A percentile compares a stretch with the other conserved stretches of the same genome.
Conservation (phyloP, 176 grass and related monocot species). For the Aegilops longissima region DNA sequence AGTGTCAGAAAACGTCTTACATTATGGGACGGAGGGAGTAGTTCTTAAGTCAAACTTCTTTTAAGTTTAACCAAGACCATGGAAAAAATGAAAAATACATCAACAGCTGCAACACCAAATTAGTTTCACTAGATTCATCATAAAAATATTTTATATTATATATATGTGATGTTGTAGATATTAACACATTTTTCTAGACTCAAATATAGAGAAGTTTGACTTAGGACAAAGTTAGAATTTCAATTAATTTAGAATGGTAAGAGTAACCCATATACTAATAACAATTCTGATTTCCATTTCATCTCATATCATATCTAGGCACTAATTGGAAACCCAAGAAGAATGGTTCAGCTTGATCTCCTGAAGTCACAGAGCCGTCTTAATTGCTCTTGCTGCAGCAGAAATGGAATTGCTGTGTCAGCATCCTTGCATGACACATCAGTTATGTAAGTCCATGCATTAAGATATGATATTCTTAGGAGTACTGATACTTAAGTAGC, state of each 20-base stretch:
- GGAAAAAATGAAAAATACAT: neutral
- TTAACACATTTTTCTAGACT: neutral
- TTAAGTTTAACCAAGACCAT: neutral
- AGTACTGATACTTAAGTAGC: neutral
- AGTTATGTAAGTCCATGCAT: slow-evolving; percentile 60
- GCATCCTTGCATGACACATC: slow-evolving; percentile 79
- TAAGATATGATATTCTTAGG: neutral
- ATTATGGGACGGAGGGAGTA: no score
- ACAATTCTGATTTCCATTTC: slow-evolving; percentile 18
- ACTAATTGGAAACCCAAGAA: slow-evolving; percentile 86
- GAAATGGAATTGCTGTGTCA: slow-evolving; percentile 45
- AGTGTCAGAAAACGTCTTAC: no score
- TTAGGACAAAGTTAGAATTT: neutral
- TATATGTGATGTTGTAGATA: neutral
- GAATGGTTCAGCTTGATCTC: slow-evolving; percentile 88
- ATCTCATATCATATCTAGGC: slow-evolving; percentile 40
- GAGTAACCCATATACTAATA: neutral
- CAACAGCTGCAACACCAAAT: neutral
- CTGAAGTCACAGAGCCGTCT: slow-evolving; percentile 61
- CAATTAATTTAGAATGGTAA: neutral
- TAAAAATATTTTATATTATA: neutral
- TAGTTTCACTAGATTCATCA: neutral
- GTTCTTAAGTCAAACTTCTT: neutral
- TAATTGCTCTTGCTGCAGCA: slow-evolving; percentile 69
- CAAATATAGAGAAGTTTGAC: neutral